These are phyloP conservation scores for Rhodotorula diobovata DNA, from an alignment of 768 basidiomycete species.

Conservation along the genomic window DNA sequence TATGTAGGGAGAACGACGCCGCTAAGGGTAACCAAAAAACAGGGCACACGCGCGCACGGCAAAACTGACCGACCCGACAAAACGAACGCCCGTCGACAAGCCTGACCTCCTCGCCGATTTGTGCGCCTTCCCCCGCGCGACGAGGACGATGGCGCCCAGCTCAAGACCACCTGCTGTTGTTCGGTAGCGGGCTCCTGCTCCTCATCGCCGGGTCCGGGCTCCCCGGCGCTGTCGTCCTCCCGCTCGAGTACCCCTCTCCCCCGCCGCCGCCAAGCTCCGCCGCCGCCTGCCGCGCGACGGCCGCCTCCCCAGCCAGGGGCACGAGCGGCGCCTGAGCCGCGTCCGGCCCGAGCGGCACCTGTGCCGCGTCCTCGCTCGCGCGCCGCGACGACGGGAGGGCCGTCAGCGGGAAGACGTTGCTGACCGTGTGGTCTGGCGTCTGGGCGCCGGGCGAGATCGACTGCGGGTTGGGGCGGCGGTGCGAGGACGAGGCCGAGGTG, in stretches of 20 bases:
- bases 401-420: neutral
- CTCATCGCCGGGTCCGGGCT: neutral
- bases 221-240: neutral
- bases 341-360: no score
- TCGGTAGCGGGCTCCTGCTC: neutral
- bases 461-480: slow-evolving; percentile 22
- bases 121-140: no score
- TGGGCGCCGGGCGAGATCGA: slow-evolving; percentile 13
- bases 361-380: neutral
- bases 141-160: no score
- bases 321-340: neutral
- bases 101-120: no score
- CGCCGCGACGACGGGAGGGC: neutral
- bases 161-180: no score
- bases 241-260: neutral
- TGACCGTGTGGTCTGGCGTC: slow-evolving; percentile 21
- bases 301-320: no score
- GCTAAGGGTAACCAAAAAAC: no score
- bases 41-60: no score
- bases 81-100: no score
- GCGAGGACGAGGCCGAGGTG: neutral
- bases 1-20: no score
- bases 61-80: no score
- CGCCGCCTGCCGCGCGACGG: no score
- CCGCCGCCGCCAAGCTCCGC: neutral